Evolutionary conservation across 371 early-diverging fungal genomes (phyloP).

Genomic region (Mortierella sp.): DNA sequence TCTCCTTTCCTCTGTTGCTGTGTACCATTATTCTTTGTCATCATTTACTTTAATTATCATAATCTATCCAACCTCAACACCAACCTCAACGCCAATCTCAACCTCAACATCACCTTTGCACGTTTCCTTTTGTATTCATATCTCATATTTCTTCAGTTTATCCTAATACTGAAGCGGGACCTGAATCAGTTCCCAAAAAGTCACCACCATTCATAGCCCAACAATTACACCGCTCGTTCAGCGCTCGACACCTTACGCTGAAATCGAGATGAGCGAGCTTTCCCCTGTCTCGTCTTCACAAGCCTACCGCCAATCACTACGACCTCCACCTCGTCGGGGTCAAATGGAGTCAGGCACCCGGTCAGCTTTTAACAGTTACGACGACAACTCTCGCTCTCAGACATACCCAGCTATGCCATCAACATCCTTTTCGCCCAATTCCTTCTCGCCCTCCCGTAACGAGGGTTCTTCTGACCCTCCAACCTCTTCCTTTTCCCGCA

Average conservation of each 20-base stretch:
- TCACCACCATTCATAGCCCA: constrained; percentile 32
- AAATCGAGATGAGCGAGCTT: constrained; percentile 41
- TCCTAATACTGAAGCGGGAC: background rate
- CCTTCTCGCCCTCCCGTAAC: constrained; percentile 11
- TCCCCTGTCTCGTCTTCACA: constrained; percentile 4
- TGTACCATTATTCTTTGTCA: background rate
- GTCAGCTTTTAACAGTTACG: background rate
- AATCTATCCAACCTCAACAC: background rate
- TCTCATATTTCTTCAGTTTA: background rate
- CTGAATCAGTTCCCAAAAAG: background rate
- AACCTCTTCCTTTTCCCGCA: constrained; percentile 35
- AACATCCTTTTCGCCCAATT: constrained; percentile 10
- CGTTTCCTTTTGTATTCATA: no score
- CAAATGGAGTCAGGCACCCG: background rate
- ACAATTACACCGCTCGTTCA: constrained; percentile 31
- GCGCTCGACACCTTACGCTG: constrained; percentile 1
- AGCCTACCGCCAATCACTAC: constrained; percentile 4
- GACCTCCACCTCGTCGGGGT: constrained; percentile 11
- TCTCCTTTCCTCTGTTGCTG: background rate
- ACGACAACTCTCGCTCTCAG: background rate
- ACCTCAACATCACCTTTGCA: background rate
- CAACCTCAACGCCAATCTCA: background rate
- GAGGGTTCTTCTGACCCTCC: background rate
- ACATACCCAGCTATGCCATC: constrained; percentile 7
- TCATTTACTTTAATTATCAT: background rate